Evolutionary conservation across 306 rosid species (phyloP).

Genomic region (Medicago lupulina): DNA sequence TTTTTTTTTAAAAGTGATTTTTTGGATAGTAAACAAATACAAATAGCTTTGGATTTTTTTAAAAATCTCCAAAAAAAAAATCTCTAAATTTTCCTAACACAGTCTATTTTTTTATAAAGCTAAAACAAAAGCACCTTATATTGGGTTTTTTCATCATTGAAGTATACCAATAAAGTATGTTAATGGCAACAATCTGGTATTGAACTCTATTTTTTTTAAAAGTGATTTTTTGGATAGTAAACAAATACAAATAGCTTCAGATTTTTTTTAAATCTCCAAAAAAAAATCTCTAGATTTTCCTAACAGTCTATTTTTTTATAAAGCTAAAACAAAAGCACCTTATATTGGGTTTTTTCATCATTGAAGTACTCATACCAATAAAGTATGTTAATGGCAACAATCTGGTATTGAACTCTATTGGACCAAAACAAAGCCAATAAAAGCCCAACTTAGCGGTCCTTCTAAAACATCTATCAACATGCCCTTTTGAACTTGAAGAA

Average conservation of each 20-base stretch:
- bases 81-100: too few species aligned
- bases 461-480: not conserved
- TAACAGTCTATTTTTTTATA: too few species aligned
- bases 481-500: slow-evolving; percentile 12
- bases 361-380: slow-evolving; percentile 15
- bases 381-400: not conserved
- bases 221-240: too few species aligned
- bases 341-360: slow-evolving; percentile 22
- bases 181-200: not conserved
- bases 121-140: not conserved
- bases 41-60: too few species aligned
- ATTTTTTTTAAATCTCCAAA: too few species aligned
- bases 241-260: too few species aligned
- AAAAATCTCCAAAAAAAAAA: too few species aligned
- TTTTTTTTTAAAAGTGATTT: too few species aligned
- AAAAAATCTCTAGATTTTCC: too few species aligned
- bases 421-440: slow-evolving; percentile 15
- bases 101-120: too few species aligned
- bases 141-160: slow-evolving; percentile 21
- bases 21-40: too few species aligned
- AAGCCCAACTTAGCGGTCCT: slow-evolving; percentile 1
- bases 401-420: not conserved
- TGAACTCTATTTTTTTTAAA: not conserved
- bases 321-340: too few species aligned
- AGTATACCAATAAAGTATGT: slow-evolving; percentile 2